These are phyloP conservation scores for Malus sylvestris DNA, from an alignment of 306 rosid species.

Conservation along the genomic window DNA sequence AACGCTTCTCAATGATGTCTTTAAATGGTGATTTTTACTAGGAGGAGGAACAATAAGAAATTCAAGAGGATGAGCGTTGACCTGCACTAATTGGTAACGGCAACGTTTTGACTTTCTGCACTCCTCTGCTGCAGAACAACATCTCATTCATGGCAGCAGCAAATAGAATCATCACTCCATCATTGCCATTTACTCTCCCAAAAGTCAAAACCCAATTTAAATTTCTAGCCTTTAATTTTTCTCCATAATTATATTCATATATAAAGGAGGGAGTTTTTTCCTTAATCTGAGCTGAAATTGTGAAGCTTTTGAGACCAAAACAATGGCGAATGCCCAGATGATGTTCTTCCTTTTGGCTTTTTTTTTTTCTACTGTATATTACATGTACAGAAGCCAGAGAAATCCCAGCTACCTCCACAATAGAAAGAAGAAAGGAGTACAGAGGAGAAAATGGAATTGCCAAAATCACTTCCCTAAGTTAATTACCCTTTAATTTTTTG, in stretches of 20 bases:
- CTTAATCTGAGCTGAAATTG: neutral
- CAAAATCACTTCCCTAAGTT: neutral
- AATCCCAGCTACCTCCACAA: neutral
- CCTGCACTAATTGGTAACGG: slow-evolving; percentile 14
- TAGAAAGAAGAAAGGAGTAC: neutral
- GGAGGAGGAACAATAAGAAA: slow-evolving; percentile 1
- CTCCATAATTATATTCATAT: neutral
- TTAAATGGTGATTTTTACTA: slow-evolving; percentile 25
- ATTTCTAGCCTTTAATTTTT: neutral
- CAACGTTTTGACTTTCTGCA: slow-evolving; percentile 29
- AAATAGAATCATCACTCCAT: neutral
- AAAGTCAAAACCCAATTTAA: neutral
- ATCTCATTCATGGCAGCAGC: slow-evolving; percentile 20
- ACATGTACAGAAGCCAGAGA: slow-evolving; percentile 24
- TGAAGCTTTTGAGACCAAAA: neutral
- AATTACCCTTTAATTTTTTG: neutral
- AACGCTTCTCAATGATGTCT: slow-evolving; percentile 25
- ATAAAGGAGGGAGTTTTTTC: neutral
- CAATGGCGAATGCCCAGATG: slow-evolving; percentile 29
- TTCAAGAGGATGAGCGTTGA: slow-evolving; percentile 15
- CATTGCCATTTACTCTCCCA: neutral
- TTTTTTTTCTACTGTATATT: slow-evolving; percentile 13
- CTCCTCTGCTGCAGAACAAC: neutral
- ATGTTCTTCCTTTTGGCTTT: slow-evolving; percentile 24
- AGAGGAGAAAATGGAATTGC: neutral